Percentiles rank a stretch among this genome's conserved stretches.
Evolutionary conservation across 441 rosid genomes (phyloP).

Genomic region (Erodium chrysanthum): DNA sequence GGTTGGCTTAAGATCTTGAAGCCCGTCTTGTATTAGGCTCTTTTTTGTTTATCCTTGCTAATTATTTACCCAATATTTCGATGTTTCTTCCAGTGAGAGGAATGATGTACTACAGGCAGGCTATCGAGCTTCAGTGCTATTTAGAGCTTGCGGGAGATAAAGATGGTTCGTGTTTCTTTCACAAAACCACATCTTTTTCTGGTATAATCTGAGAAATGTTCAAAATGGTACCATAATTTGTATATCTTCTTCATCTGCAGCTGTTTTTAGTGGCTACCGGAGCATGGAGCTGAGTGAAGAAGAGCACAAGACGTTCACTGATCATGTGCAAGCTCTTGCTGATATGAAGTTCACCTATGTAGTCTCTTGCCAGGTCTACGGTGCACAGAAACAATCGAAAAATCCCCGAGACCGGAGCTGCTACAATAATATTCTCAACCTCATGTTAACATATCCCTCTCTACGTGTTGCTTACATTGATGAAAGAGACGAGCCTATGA

Average conservation of each 20-base stretch:
- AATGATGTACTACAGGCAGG: slow-evolving; percentile 87
- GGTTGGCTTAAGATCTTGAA: slow-evolving; percentile 29
- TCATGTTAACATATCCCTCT: slow-evolving; percentile 82
- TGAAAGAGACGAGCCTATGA: slow-evolving; percentile 57
- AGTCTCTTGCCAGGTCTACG: slow-evolving; percentile 89
- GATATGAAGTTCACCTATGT: slow-evolving; percentile 93
- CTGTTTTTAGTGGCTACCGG: slow-evolving; percentile 26
- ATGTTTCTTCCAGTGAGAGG: slow-evolving; percentile 61
- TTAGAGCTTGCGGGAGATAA: slow-evolving; percentile 52
- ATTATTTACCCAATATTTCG: neutral
- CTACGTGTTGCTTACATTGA: slow-evolving; percentile 87
- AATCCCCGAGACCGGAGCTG: slow-evolving; percentile 50
- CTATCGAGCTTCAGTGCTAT: slow-evolving; percentile 67
- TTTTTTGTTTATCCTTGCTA: neutral
- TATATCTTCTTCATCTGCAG: slow-evolving; percentile 32
- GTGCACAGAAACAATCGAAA: slow-evolving; percentile 62
- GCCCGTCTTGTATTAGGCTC: slow-evolving; percentile 15
- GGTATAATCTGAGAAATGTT: too few species aligned
- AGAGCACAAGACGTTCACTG: slow-evolving; percentile 15
- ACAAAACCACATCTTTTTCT: neutral
- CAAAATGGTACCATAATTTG: neutral
- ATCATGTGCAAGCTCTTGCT: slow-evolving; percentile 57
- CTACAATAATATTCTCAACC: slow-evolving; percentile 68
- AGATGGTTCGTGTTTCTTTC: slow-evolving; percentile 38
- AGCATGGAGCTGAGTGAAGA: slow-evolving; percentile 32